These are phyloP conservation scores for Stemphylium beticola DNA, from an alignment of 2,329 filamentous ascomycete genomes.

Conservation along the genomic window DNA sequence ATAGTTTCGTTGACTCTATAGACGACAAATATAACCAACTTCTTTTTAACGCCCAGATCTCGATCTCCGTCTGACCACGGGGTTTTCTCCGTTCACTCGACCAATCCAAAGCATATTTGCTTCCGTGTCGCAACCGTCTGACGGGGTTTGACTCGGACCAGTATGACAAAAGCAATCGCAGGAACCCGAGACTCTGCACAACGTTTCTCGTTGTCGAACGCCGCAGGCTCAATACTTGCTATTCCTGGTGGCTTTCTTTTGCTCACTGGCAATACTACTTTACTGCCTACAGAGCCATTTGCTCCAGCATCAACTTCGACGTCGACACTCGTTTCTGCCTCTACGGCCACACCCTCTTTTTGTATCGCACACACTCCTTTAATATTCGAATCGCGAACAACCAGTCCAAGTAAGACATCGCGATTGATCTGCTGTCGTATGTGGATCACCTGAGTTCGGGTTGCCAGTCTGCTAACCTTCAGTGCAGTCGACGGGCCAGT, in stretches of 20 bases:
- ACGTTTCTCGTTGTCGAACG: constrained; percentile 27
- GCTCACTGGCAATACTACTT: constrained; percentile 19
- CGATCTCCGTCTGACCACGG: not conserved
- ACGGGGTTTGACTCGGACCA: constrained; percentile 12
- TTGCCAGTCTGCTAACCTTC: constrained; percentile 11
- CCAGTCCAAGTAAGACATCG: constrained; percentile 8
- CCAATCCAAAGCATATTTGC: constrained; percentile 1
- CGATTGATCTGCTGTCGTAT: not conserved
- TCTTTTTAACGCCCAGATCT: not conserved
- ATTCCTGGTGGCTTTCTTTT: constrained; percentile 30
- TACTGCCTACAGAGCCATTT: constrained; percentile 3
- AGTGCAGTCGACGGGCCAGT: constrained; percentile 19
- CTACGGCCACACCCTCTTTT: not conserved
- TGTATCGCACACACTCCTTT: constrained; percentile 2
- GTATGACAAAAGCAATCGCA: constrained; percentile 30
- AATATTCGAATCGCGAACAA: constrained; percentile 10
- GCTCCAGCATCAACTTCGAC: not conserved
- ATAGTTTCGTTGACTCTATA: not conserved
- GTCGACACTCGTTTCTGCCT: not conserved
- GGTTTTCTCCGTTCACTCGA: not conserved
- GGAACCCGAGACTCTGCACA: constrained; percentile 31
- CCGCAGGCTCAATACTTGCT: constrained; percentile 26
- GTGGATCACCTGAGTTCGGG: not conserved
- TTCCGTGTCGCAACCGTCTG: constrained; percentile 3
- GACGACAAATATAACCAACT: not conserved